These are phyloP conservation scores for Boletus subcaerulescens DNA, from an alignment of 768 basidiomycete species.

Conservation along the genomic window DNA sequence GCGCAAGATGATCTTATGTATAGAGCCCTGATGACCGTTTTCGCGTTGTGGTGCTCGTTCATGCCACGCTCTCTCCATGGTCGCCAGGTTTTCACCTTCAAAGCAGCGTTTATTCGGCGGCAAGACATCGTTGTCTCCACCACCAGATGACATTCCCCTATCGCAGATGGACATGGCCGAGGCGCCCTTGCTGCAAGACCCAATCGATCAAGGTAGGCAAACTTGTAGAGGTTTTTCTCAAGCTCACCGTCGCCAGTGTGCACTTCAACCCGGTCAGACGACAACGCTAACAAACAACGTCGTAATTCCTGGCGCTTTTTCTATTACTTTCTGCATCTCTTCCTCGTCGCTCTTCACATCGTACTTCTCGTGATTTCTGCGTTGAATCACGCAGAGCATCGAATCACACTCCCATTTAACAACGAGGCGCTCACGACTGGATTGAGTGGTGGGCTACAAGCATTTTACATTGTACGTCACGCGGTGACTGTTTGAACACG, in stretches of 20 bases:
- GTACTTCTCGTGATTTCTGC: background rate
- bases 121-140: background rate
- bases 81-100: background rate
- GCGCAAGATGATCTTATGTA: too few relatives aligned
- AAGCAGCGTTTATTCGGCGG: background rate
- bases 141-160: background rate
- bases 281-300: background rate
- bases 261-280: background rate
- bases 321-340: background rate
- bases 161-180: background rate
- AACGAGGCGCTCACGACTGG: background rate
- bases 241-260: too few relatives aligned
- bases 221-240: background rate
- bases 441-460: background rate
- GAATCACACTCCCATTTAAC: background rate
- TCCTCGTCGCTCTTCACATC: background rate
- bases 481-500: background rate
- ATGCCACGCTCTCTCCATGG: too few relatives aligned
- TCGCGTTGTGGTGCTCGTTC: too few relatives aligned
- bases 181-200: background rate
- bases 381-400: background rate
- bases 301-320: background rate
- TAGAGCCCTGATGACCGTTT: too few relatives aligned
- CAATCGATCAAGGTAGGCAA: background rate
- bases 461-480: background rate